Conservation (phyloP, 2,329 filamentous ascomycete genomes). For the Cyclaneusma minus region DNA sequence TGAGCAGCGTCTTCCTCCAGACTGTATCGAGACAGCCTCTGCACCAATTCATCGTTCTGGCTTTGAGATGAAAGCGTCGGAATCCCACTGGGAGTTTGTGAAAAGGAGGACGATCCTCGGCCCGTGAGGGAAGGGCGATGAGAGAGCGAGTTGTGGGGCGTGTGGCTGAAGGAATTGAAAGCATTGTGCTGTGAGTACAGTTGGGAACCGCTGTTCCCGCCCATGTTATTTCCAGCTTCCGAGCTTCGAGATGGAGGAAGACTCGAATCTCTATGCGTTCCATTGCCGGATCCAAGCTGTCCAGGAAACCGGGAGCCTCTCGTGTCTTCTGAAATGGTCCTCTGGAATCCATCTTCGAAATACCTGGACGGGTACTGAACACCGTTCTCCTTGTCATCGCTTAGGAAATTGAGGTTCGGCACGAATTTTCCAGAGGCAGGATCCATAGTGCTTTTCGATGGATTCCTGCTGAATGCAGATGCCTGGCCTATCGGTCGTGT, state of each 20-base stretch:
- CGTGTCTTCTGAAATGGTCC: too few species aligned
- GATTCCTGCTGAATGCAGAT: constrained; percentile 19
- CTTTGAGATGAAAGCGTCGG: too few species aligned
- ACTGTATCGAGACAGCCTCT: too few species aligned
- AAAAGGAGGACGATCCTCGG: constrained; percentile 29
- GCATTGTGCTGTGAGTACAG: not conserved
- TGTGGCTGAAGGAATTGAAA: constrained; percentile 19
- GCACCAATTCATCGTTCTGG: too few species aligned
- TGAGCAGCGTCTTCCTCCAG: too few species aligned
- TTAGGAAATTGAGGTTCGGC: constrained; percentile 12
- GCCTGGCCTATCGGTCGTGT: constrained; percentile 30
- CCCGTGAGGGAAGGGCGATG: constrained; percentile 28
- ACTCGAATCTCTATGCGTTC: constrained; percentile 35
- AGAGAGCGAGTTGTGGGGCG: constrained; percentile 29
- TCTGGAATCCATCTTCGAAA: too few species aligned
- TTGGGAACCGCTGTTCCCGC: constrained; percentile 8
- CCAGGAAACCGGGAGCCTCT: constrained; percentile 22
- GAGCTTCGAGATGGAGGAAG: constrained; percentile 39
- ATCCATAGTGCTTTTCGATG: constrained; percentile 26
- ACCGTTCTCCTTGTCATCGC: constrained; percentile 17
- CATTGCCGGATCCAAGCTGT: constrained; percentile 28
- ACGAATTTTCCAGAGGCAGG: constrained; percentile 23
- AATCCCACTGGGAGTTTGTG: too few species aligned
- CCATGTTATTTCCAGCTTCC: constrained; percentile 25
- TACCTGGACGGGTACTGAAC: constrained; percentile 30